Evolutionary conservation across 768 basidiomycete species (phyloP).

Genomic region (Podaxis pistillaris): DNA sequence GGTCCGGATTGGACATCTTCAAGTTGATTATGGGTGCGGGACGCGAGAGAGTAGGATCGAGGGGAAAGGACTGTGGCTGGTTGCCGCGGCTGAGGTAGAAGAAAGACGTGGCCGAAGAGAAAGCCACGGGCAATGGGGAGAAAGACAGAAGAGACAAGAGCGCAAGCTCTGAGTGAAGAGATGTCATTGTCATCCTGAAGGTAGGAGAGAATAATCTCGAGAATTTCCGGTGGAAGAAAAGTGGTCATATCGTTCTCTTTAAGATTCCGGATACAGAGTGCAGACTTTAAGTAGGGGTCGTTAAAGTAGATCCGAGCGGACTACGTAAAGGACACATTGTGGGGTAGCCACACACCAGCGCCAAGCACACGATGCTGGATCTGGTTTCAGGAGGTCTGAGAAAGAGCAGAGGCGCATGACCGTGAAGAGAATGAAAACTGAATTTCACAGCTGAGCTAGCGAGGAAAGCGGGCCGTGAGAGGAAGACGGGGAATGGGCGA

Average conservation of each 20-base stretch:
- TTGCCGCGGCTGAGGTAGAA: conserved; percentile 3
- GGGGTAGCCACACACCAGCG: not conserved
- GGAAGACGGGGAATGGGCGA: not conserved
- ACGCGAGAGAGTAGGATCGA: conserved; percentile 2
- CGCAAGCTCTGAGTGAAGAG: not conserved
- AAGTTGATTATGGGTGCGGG: not conserved
- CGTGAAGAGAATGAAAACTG: not conserved
- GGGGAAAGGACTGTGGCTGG: not conserved
- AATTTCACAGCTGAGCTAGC: not conserved
- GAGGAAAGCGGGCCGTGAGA: not conserved
- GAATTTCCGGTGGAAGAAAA: not conserved
- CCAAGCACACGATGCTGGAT: not conserved
- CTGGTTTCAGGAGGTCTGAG: not conserved
- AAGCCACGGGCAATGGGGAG: not conserved
- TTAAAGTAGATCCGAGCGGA: not conserved
- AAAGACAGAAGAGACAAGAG: conserved; percentile 6
- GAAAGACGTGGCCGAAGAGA: conserved; percentile 8
- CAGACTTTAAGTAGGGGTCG: not conserved
- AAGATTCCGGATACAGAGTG: not conserved
- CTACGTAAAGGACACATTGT: not conserved
- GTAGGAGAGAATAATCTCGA: not conserved
- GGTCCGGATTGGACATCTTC: not conserved
- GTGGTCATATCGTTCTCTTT: not conserved
- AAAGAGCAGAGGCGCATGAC: not conserved
- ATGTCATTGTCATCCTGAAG: not conserved